phyloP scores from a whole-genome alignment of 2,329 filamentous ascomycete genomes.

The Fusarium napiforme region DNA sequence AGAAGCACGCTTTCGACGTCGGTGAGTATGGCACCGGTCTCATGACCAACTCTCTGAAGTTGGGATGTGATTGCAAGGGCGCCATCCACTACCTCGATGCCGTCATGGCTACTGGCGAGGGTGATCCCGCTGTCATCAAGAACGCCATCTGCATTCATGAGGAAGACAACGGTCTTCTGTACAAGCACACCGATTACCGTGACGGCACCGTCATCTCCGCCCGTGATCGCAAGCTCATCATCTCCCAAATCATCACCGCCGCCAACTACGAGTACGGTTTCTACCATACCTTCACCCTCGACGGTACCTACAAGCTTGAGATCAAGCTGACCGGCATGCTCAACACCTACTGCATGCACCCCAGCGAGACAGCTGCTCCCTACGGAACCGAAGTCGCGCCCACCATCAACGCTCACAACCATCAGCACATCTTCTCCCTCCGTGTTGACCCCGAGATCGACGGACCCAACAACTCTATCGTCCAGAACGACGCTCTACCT shows the following conservation, averaged over 20 bases:
- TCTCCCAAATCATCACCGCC: conserved; percentile 73
- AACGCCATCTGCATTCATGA: conserved; percentile 93
- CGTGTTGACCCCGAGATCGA: conserved; percentile 74
- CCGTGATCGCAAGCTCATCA: conserved; percentile 67
- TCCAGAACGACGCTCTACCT: conserved; percentile 79
- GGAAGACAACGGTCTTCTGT: conserved; percentile 66
- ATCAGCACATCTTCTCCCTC: conserved; percentile 76
- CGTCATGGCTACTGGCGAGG: conserved; percentile 83
- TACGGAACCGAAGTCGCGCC: conserved; percentile 73
- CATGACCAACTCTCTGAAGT: conserved; percentile 83
- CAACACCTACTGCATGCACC: conserved; percentile 56
- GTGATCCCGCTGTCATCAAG: conserved; percentile 83
- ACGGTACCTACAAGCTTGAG: conserved; percentile 74
- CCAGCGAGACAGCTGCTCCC: conserved; percentile 55
- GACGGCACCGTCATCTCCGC: conserved; percentile 68
- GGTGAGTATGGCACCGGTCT: conserved; percentile 85
- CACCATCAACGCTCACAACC: conserved; percentile 72
- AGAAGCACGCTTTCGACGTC: conserved; percentile 84
- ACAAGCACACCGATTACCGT: conserved; percentile 73
- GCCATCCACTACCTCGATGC: conserved; percentile 93
- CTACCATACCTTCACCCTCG: conserved; percentile 53
- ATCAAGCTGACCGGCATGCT: conserved; percentile 66
- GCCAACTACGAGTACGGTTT: conserved; percentile 71
- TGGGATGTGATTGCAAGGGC: conserved; percentile 89
- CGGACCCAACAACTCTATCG: conserved; percentile 70